These are phyloP conservation scores for Mycena floridula DNA, from an alignment of 768 basidiomycete genomes.

Conservation along the genomic window DNA sequence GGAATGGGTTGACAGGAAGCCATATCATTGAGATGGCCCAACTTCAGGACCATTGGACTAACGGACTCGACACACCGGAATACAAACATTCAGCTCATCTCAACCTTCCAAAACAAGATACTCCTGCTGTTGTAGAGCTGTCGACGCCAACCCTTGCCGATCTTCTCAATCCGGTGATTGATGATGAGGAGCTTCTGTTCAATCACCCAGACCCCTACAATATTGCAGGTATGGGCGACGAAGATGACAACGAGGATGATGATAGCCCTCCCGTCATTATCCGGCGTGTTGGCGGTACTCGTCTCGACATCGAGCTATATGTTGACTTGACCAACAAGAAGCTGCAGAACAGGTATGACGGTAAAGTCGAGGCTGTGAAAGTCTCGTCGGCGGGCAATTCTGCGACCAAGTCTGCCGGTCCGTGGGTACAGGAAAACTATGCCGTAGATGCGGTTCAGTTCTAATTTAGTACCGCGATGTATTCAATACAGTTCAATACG, in stretches of 20 bases:
- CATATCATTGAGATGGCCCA: slow-evolving; percentile 5
- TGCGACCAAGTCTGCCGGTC: no score
- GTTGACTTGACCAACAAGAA: neutral
- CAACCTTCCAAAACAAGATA: slow-evolving; percentile 1
- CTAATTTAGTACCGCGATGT: no score
- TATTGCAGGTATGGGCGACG: neutral
- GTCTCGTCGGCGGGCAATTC: no score
- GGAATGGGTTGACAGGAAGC: slow-evolving; percentile 3
- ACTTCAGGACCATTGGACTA: slow-evolving; percentile 5
- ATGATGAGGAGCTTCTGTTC: neutral
- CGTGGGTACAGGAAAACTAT: no score
- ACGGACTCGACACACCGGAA: slow-evolving; percentile 1
- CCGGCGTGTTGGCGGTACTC: neutral
- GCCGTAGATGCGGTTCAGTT: no score
- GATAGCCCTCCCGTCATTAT: neutral
- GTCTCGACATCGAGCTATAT: neutral
- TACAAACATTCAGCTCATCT: slow-evolving; percentile 1
- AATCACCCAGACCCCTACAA: neutral
- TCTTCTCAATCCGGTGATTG: neutral
- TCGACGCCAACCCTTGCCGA: neutral
- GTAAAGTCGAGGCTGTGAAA: no score
- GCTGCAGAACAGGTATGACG: neutral
- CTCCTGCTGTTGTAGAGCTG: neutral
- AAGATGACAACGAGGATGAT: neutral
- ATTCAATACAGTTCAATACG: no score